Evolutionary conservation across 1,284 basidiomycete species (phyloP).

Genomic region (Moesziomyces globuligerus): DNA sequence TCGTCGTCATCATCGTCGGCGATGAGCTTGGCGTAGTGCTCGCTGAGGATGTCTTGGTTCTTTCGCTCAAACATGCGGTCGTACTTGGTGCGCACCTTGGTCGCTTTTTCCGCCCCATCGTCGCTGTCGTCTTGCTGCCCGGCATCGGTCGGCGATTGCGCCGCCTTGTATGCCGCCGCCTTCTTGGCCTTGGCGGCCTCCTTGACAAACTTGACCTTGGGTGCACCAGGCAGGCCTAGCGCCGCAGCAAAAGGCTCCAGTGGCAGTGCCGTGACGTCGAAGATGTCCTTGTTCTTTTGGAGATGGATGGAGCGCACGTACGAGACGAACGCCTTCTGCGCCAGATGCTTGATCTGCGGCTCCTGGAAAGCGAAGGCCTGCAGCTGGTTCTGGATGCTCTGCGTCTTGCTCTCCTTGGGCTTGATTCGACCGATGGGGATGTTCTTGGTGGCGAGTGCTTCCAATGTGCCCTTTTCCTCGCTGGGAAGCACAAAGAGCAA

Average conservation of each 20-base stretch:
- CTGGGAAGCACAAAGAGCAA: constrained; percentile 85
- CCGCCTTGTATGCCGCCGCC: constrained; percentile 70
- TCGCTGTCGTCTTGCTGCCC: constrained; percentile 67
- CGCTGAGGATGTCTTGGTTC: constrained; percentile 91
- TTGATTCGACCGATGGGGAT: constrained; percentile 81
- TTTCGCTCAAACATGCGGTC: constrained; percentile 98
- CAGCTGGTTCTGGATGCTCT: constrained; percentile 85
- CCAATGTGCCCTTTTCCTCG: constrained; percentile 89
- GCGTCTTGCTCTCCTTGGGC: constrained; percentile 87
- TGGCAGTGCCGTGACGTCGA: constrained; percentile 85
- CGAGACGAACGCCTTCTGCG: constrained; percentile 95
- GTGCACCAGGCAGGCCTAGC: constrained; percentile 90
- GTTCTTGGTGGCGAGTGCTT: constrained; percentile 77
- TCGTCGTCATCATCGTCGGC: constrained; percentile 68
- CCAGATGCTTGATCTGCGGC: constrained; percentile 96
- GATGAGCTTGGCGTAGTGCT: constrained; percentile 89
- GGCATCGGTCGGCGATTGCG: constrained; percentile 20
- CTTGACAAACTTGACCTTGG: constrained; percentile 89
- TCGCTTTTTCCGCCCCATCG: constrained; percentile 35
- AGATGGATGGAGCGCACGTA: constrained; percentile 92
- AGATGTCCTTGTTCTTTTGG: constrained; percentile 92
- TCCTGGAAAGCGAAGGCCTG: constrained; percentile 95
- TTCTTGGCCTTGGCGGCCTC: constrained; percentile 80
- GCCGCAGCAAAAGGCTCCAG: constrained; percentile 86
- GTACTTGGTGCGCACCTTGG: constrained; percentile 79